phyloP scores from a whole-genome alignment of 257 asterid species.

The Solanum neorickii region DNA sequence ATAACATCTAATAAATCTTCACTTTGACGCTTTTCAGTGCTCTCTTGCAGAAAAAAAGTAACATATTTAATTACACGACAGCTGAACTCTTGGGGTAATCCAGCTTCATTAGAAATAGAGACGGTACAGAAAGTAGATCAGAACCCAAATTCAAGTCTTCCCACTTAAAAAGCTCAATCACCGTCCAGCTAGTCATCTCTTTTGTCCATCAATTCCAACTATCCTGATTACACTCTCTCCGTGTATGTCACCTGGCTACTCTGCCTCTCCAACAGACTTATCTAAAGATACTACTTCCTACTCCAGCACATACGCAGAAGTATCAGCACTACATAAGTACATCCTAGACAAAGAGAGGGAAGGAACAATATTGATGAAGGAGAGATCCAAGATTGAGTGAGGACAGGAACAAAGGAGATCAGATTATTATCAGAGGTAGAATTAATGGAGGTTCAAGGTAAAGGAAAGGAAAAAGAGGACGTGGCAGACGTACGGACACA shows the following conservation, averaged over 20 bases:
- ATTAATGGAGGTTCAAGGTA: neutral
- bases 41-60: neutral
- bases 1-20: neutral
- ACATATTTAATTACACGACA: neutral
- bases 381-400: neutral
- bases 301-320: neutral
- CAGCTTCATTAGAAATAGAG: neutral
- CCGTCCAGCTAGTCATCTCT: neutral
- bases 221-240: neutral
- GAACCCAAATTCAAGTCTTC: neutral
- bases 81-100: neutral
- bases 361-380: neutral
- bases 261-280: neutral
- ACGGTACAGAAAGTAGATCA: neutral
- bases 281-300: neutral
- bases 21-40: neutral
- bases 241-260: neutral
- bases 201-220: neutral
- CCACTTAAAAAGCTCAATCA: neutral
- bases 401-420: neutral
- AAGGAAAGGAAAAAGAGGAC: neutral
- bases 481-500: neutral
- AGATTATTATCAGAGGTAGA: neutral
- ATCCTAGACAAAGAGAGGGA: neutral
- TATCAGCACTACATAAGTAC: neutral